Conservation (phyloP, 1,284 basidiomycete genomes). For the Pholiota adiposa region DNA sequence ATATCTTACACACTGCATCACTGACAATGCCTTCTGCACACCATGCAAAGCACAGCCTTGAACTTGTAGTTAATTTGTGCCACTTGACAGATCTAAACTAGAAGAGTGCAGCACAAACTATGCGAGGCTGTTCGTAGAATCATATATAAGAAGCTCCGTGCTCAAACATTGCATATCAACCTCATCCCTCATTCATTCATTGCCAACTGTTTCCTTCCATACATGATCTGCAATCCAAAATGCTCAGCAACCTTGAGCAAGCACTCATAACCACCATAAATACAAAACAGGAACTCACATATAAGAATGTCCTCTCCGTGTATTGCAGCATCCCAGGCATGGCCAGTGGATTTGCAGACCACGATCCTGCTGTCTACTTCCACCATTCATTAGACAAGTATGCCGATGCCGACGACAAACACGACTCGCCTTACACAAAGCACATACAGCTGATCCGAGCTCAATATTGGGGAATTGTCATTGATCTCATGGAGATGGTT, state of each 20-base stretch:
- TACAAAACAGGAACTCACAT: background rate
- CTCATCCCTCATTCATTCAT: too few relatives aligned
- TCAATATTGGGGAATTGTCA: slow-evolving; percentile 6
- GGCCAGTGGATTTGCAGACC: slow-evolving; percentile 3
- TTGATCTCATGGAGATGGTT: slow-evolving; percentile 2
- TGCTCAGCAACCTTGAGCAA: slow-evolving; percentile 7
- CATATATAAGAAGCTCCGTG: background rate
- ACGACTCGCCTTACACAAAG: slow-evolving; percentile 1
- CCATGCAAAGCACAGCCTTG: background rate
- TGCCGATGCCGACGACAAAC: slow-evolving; percentile 2
- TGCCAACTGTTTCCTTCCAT: too few relatives aligned
- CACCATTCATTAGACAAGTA: slow-evolving; percentile 7
- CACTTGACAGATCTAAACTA: background rate
- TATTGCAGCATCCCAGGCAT: slow-evolving; percentile 1
- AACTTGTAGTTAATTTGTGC: background rate
- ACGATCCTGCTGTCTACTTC: slow-evolving; percentile 6
- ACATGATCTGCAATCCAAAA: background rate
- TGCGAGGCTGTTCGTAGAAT: background rate
- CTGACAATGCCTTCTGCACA: background rate
- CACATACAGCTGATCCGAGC: slow-evolving; percentile 2
- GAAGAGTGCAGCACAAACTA: background rate
- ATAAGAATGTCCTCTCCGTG: slow-evolving; percentile 2
- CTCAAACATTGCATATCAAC: background rate
- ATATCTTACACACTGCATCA: too few relatives aligned
- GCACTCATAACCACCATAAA: background rate